phyloP scores from a whole-genome alignment of 208 protist species.

The Acanthamoeba sp. region DNA sequence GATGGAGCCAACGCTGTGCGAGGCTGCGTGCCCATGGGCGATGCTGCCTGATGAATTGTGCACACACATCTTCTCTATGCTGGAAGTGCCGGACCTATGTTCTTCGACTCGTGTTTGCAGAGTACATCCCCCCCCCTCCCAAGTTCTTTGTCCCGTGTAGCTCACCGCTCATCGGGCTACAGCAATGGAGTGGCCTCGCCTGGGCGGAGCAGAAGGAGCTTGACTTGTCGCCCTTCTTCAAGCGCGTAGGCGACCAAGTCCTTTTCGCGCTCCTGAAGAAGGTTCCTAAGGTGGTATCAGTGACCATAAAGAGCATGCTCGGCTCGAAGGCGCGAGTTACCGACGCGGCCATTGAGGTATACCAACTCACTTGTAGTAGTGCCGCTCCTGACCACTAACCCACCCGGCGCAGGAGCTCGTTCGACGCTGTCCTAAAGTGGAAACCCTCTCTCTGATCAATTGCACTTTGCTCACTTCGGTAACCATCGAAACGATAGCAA shows the following conservation, averaged over 20 bases:
- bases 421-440: not conserved
- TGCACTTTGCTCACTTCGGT: not conserved
- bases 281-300: not conserved
- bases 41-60: conserved; percentile 37
- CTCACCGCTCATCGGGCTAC: not conserved
- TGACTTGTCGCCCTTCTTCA: not conserved
- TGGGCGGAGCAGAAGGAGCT: conserved; percentile 3
- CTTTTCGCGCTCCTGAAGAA: conserved; percentile 16
- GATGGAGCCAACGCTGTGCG: not conserved
- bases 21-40: not conserved
- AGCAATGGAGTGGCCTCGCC: conserved; percentile 1
- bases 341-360: not conserved
- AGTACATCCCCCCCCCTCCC: not conserved
- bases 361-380: too few relatives aligned
- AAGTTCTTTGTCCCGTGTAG: not conserved
- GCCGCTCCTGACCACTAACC: not conserved
- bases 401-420: not conserved
- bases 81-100: not conserved
- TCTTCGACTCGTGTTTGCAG: not conserved
- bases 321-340: not conserved
- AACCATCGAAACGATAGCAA: not conserved
- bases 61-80: not conserved
- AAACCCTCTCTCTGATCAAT: not conserved
- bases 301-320: not conserved
- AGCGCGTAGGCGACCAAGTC: not conserved